Evolutionary conservation across 352 stramenopile genomes (phyloP).

Genomic region (Pythium coloratum): DNA sequence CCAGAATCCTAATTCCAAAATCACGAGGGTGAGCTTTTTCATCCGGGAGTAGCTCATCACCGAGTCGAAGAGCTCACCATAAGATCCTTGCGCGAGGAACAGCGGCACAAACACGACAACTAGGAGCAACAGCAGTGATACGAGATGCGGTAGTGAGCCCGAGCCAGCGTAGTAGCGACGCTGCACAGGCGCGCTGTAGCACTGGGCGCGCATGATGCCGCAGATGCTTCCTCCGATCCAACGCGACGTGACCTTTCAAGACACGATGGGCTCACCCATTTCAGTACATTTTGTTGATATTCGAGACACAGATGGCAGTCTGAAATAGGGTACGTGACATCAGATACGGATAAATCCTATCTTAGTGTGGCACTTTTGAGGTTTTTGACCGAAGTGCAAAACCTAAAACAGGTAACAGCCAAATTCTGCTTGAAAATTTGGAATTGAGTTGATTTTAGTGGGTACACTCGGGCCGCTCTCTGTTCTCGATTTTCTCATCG

Average conservation of each 20-base stretch:
- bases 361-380: too few relatives aligned
- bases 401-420: too few relatives aligned
- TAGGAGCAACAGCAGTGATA: slow-evolving; percentile 41
- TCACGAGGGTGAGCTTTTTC: not conserved
- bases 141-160: slow-evolving; percentile 54
- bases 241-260: not conserved
- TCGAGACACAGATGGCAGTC: not conserved
- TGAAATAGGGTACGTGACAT: not conserved
- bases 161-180: slow-evolving; percentile 59
- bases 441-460: not conserved
- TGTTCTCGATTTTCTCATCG: slow-evolving; percentile 2
- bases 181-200: slow-evolving; percentile 47
- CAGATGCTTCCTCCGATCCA: not conserved
- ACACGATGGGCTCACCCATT: not conserved
- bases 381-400: too few relatives aligned
- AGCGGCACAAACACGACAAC: slow-evolving; percentile 52
- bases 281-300: not conserved
- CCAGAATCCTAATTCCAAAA: slow-evolving; percentile 50
- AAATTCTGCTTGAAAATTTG: not conserved
- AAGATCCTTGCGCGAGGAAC: slow-evolving; percentile 53
- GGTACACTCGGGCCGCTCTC: not conserved
- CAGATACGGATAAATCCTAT: not conserved
- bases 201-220: slow-evolving; percentile 46
- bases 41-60: not conserved
- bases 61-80: slow-evolving; percentile 28